phyloP scores from a whole-genome alignment of 2,329 filamentous ascomycete species.

The Thielaviopsis populi region DNA sequence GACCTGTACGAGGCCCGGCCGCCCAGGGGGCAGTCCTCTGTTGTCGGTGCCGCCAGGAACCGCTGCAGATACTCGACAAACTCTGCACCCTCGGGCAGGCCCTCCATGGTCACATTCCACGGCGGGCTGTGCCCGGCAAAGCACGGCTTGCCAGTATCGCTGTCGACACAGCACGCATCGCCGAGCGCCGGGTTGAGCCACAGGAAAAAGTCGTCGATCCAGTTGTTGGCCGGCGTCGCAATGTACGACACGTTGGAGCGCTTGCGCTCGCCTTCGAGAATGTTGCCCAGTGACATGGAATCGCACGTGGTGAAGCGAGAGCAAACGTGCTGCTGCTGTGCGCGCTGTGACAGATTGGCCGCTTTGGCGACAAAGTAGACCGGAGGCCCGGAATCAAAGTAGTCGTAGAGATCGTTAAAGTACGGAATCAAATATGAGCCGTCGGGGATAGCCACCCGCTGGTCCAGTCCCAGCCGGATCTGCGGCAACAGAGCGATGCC shows the following conservation, averaged over 20 bases:
- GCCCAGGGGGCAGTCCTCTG: slow-evolving; percentile 71
- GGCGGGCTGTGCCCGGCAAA: slow-evolving; percentile 61
- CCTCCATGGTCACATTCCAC: slow-evolving; percentile 79
- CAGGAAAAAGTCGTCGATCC: slow-evolving; percentile 91
- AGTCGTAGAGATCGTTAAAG: slow-evolving; percentile 89
- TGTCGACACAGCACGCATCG: slow-evolving; percentile 56
- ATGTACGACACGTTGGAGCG: slow-evolving; percentile 78
- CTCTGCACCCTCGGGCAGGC: slow-evolving; percentile 88
- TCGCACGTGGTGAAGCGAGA: slow-evolving; percentile 84
- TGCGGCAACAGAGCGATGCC: slow-evolving; percentile 72
- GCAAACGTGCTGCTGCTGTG: slow-evolving; percentile 73
- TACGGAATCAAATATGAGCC: slow-evolving; percentile 92
- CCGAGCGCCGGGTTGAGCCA: slow-evolving; percentile 80
- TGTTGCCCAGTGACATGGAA: slow-evolving; percentile 67
- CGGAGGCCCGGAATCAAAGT: slow-evolving; percentile 80
- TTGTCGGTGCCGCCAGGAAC: slow-evolving; percentile 69
- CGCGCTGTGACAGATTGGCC: slow-evolving; percentile 60
- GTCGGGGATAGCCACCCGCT: slow-evolving; percentile 83
- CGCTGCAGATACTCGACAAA: slow-evolving; percentile 74
- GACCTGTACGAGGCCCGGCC: slow-evolving; percentile 77
- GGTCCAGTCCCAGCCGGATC: slow-evolving; percentile 77
- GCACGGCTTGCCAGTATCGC: slow-evolving; percentile 46
- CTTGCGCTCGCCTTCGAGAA: slow-evolving; percentile 88
- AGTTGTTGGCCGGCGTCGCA: slow-evolving; percentile 74
- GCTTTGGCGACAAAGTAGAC: slow-evolving; percentile 88